These are phyloP conservation scores for Apiospora koreana DNA, from an alignment of 2,329 filamentous ascomycete species.

Conservation along the genomic window DNA sequence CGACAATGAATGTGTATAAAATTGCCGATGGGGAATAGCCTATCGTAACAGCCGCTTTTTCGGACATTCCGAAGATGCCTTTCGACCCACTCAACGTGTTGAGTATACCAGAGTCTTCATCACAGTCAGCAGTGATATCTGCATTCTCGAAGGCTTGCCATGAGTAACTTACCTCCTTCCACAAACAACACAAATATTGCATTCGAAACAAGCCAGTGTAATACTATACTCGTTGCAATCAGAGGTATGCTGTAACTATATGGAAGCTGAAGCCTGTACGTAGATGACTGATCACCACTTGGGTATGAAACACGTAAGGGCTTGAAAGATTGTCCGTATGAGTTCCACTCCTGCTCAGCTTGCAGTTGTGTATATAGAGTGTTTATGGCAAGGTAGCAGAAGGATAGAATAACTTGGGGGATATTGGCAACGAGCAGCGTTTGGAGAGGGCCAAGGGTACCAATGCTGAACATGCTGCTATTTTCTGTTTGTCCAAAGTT, in stretches of 20 bases:
- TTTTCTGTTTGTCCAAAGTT: conserved; percentile 11
- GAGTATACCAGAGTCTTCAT: not conserved
- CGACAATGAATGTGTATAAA: not conserved
- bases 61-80: not conserved
- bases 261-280: conserved; percentile 25
- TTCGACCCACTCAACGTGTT: not conserved
- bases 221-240: conserved; percentile 15
- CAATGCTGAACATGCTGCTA: not conserved
- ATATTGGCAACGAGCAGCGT: conserved; percentile 20
- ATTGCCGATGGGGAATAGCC: not conserved
- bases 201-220: conserved; percentile 26
- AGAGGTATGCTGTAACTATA: conserved; percentile 26
- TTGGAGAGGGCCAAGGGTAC: not conserved
- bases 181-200: conserved; percentile 21
- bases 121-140: not conserved
- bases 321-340: conserved; percentile 13
- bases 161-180: conserved; percentile 12
- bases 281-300: conserved; percentile 22
- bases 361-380: conserved; percentile 22
- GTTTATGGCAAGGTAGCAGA: conserved; percentile 25
- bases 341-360: conserved; percentile 24
- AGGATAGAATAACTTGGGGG: conserved; percentile 23
- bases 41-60: not conserved
- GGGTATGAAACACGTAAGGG: conserved; percentile 21
- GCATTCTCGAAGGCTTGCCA: not conserved